Conservation (phyloP, 352 stramenopile genomes). For the Poterioochromonas sp. region DNA sequence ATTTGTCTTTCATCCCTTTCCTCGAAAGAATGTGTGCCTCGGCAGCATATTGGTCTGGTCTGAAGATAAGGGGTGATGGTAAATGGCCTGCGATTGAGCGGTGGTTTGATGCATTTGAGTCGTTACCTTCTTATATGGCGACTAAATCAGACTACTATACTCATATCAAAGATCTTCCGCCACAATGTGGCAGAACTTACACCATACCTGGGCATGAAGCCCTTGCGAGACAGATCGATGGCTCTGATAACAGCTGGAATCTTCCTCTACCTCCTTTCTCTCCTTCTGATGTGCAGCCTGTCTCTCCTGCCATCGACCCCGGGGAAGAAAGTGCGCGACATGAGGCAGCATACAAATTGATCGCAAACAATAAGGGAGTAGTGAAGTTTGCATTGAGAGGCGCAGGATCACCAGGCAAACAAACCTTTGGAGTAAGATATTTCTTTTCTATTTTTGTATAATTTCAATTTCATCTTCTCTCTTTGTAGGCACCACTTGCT, state of each 20-base stretch:
- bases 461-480: too few relatives aligned
- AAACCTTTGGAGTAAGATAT: too few relatives aligned
- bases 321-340: conserved; percentile 47
- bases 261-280: conserved; percentile 55
- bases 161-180: conserved; percentile 61
- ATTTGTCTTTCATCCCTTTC: conserved; percentile 62
- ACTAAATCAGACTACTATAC: conserved; percentile 69
- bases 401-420: conserved; percentile 39
- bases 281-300: conserved; percentile 33
- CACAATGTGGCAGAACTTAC: conserved; percentile 53
- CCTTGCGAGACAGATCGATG: not conserved
- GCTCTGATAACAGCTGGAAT: conserved; percentile 41
- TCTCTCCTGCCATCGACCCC: conserved; percentile 46
- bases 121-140: conserved; percentile 53
- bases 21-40: conserved; percentile 63
- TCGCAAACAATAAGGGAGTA: conserved; percentile 40
- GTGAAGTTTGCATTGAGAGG: conserved; percentile 43
- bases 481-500: conserved; percentile 41
- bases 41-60: conserved; percentile 64
- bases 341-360: conserved; percentile 44
- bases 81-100: conserved; percentile 36
- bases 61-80: conserved; percentile 50
- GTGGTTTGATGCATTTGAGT: conserved; percentile 67
- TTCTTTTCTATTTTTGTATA: too few relatives aligned
- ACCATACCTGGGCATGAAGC: not conserved